Evolutionary conservation across 345 rosid species (phyloP).

Genomic region (Pistacia vera): DNA sequence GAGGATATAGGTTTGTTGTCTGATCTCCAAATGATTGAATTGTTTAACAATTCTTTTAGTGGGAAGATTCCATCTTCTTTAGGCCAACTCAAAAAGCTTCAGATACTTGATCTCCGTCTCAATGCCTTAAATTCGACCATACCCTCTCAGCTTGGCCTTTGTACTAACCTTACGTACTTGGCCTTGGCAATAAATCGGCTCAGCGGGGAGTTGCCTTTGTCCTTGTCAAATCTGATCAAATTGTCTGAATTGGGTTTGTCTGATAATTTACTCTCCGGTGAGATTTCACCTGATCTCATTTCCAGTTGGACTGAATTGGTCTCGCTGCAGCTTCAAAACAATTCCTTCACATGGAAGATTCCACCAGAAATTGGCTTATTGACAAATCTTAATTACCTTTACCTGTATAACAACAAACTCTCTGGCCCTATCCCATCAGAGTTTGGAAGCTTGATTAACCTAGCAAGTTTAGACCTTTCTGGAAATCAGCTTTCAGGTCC

Average conservation of each 20-base stretch:
- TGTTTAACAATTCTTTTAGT: too few species aligned
- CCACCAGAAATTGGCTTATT: slow-evolving; percentile 49
- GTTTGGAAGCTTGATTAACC: slow-evolving; percentile 44
- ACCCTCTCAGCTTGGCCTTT: slow-evolving; percentile 58
- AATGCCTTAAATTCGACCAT: slow-evolving; percentile 45
- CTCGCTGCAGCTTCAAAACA: slow-evolving; percentile 57
- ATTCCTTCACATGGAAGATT: slow-evolving; percentile 45
- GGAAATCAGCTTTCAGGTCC: slow-evolving; percentile 51
- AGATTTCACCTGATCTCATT: slow-evolving; percentile 44
- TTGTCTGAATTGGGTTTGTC: slow-evolving; percentile 37
- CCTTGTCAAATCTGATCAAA: slow-evolving; percentile 47
- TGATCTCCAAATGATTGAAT: too few species aligned
- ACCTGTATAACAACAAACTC: slow-evolving; percentile 42
- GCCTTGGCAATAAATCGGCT: slow-evolving; percentile 57
- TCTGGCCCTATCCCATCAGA: slow-evolving; percentile 50
- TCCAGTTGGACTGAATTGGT: slow-evolving; percentile 47
- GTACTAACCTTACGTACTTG: slow-evolving; percentile 52
- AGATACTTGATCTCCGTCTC: slow-evolving; percentile 30
- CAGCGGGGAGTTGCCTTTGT: slow-evolving; percentile 50
- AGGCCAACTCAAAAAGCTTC: slow-evolving; percentile 52
- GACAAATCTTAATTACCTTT: slow-evolving; percentile 35
- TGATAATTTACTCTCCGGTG: slow-evolving; percentile 45
- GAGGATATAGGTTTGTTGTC: too few species aligned
- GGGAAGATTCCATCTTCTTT: slow-evolving; percentile 59
- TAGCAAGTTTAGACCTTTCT: slow-evolving; percentile 43